phyloP scores from a whole-genome alignment of 2,329 filamentous ascomycete genomes.

The Didymosphaeria variabile region DNA sequence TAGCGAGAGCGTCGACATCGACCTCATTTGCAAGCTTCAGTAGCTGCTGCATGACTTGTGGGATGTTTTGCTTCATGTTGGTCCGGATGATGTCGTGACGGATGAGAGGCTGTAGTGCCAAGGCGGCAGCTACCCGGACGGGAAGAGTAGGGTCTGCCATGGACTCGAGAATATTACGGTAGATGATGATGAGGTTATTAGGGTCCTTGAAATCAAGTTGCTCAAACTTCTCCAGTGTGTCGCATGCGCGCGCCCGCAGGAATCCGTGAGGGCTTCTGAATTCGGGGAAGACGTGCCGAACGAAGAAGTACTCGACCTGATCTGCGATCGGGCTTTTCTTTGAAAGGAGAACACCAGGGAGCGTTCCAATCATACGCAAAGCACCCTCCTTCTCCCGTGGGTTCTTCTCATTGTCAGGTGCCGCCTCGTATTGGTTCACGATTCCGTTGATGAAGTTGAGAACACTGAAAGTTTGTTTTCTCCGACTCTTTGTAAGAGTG shows the following conservation, averaged over 20 bases:
- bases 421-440: slow-evolving; percentile 89
- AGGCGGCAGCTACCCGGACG: slow-evolving; percentile 90
- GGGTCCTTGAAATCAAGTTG: slow-evolving; percentile 96
- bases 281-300: slow-evolving; percentile 97
- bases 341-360: slow-evolving; percentile 91
- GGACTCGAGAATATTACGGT: slow-evolving; percentile 94
- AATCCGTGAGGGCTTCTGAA: slow-evolving; percentile 93
- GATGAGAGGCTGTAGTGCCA: slow-evolving; percentile 94
- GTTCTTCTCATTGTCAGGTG: slow-evolving; percentile 88
- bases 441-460: slow-evolving; percentile 94
- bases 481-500: slow-evolving; percentile 89
- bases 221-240: slow-evolving; percentile 98
- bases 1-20: slow-evolving; percentile 94
- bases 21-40: slow-evolving; percentile 97
- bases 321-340: slow-evolving; percentile 99
- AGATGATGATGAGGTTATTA: slow-evolving; percentile 94
- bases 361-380: slow-evolving; percentile 93
- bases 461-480: slow-evolving; percentile 95
- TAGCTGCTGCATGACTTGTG: slow-evolving; percentile 98
- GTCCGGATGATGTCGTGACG: slow-evolving; percentile 92
- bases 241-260: slow-evolving; percentile 91
- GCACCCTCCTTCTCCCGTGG: slow-evolving; percentile 96
- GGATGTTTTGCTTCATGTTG: slow-evolving; percentile 97
- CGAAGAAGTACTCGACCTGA: slow-evolving; percentile 98
- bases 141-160: slow-evolving; percentile 95